phyloP scores from a whole-genome alignment of 306 rosid species.

The Carpinus fangiana region DNA sequence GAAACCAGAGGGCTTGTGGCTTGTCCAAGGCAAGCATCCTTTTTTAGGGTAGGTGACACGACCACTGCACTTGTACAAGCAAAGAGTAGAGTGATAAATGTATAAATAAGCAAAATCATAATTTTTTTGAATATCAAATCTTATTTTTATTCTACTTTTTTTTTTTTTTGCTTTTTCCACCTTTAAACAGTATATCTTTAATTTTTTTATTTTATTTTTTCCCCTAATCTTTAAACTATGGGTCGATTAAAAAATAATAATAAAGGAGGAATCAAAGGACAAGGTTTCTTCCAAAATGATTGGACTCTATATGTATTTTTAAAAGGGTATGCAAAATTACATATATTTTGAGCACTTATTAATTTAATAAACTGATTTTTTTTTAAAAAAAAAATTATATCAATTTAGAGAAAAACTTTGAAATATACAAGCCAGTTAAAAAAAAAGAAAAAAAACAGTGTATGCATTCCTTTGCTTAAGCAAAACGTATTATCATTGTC shows the following conservation, averaged over 20 bases:
- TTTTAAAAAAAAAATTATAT: too few relatives aligned
- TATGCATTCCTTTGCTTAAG: constrained; percentile 15
- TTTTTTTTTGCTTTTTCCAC: constrained; percentile 32
- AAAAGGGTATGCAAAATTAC: too few relatives aligned
- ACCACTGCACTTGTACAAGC: constrained; percentile 3
- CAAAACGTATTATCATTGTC: constrained; percentile 17
- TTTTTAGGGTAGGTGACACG: neutral
- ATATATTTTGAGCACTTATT: too few relatives aligned
- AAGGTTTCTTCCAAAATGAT: too few relatives aligned
- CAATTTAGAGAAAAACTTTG: too few relatives aligned
- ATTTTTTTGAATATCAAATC: constrained; percentile 13
- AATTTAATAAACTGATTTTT: too few relatives aligned
- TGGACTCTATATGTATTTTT: too few relatives aligned
- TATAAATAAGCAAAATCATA: neutral
- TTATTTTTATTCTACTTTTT: constrained; percentile 26
- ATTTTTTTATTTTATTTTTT: constrained; percentile 12
- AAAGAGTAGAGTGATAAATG: constrained; percentile 7
- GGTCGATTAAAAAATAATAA: constrained; percentile 23
- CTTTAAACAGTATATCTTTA: constrained; percentile 20
- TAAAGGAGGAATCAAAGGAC: neutral
- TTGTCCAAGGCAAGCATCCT: constrained; percentile 45
- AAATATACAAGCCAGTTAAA: neutral
- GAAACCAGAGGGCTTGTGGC: constrained; percentile 35
- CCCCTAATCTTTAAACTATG: constrained; percentile 36
- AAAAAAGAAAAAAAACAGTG: neutral